A percentile compares a stretch with the other conserved stretches of the same genome.
These are phyloP conservation scores for Rubroshorea leprosula DNA, from an alignment of 345 rosid species.

Conservation along the genomic window DNA sequence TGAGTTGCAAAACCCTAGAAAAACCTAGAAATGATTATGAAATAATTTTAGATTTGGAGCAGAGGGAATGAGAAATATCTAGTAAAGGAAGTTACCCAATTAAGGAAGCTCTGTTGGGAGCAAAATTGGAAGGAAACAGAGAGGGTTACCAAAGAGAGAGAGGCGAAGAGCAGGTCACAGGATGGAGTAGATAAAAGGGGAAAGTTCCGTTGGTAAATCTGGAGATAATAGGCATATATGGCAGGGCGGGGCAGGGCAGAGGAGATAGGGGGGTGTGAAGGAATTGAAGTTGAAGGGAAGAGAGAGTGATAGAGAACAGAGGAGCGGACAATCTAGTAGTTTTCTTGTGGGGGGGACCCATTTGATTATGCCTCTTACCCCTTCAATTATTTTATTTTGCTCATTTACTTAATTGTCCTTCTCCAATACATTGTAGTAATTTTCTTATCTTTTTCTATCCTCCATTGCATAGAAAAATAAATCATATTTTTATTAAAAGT, in stretches of 20 bases:
- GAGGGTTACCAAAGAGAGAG: not conserved
- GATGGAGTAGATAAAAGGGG: not conserved
- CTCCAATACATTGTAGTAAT: not conserved
- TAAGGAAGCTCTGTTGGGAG: constrained; percentile 2
- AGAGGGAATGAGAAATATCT: constrained; percentile 10
- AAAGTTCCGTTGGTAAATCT: constrained; percentile 18
- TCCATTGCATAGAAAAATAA: not conserved
- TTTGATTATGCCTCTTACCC: not conserved
- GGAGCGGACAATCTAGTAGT: constrained; percentile 40
- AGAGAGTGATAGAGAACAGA: constrained; percentile 28
- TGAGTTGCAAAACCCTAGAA: constrained; percentile 22
- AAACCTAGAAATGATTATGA: constrained; percentile 9
- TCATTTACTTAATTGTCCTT: constrained; percentile 23
- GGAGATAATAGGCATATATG: constrained; percentile 7
- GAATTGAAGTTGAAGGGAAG: not conserved
- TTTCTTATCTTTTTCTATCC: not conserved
- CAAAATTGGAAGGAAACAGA: not conserved
- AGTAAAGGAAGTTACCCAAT: constrained; percentile 24
- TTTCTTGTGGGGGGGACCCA: constrained; percentile 35
- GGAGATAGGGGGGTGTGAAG: not conserved
- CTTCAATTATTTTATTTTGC: constrained; percentile 19
- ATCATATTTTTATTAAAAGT: too few species aligned
- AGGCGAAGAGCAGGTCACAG: constrained; percentile 14
- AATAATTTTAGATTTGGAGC: not conserved
- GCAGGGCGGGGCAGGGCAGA: not conserved